Base-by-base conservation (phyloP, 768 basidiomycete genomes). In the Pulveroboletus sp. region DNA sequence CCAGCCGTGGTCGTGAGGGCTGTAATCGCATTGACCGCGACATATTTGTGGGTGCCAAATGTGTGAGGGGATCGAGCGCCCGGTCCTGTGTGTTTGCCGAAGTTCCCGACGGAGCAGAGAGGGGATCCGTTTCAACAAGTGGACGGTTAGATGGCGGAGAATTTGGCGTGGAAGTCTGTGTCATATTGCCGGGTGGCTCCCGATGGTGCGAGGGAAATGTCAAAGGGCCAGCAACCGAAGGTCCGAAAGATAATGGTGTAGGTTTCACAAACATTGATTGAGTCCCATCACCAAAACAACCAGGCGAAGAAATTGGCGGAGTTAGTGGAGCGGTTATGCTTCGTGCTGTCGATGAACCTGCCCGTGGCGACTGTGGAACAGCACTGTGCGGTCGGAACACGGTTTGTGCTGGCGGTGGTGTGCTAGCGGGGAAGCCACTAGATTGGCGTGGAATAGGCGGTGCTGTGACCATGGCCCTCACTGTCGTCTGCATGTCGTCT, bases 181-280 rank as follows among this genome's bases (percentile, higher is more conserved):
- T 36, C 19, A 32, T 43, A 23, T 52, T 45, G 3, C 54, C 42
- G 2, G 53, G 61, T 1, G 57, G 57, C 40, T 57, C 57, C 12
- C 61, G 65, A 51, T 65, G 41, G 7, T 25, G 48, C 35, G 58
- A 70, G 58, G 27, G 68, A 31, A 59, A 69, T 58, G 21, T 72
- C 4, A 73, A 69, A 27, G 72, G 62, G 9, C 72, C 62, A 6
- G 68, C 46, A 19, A 66, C 62, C 9, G 66, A 63, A 34, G 72
- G 61, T 17, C 68, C 58, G 25, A 65, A 60, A n/a, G 72, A 61
- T 14, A 74, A 66, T 23, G 75, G 63, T 6, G 66, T 48, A 19
- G 80, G 65, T 46, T 80, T 78, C 55, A 89, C 75, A 54, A 88
- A 87, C 87, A 89, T 88, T 8, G 90, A 91, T 66, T 82, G 81